Base-by-base conservation (phyloP, 2,329 filamentous ascomycete species). In the Mariannaea elegans region DNA sequence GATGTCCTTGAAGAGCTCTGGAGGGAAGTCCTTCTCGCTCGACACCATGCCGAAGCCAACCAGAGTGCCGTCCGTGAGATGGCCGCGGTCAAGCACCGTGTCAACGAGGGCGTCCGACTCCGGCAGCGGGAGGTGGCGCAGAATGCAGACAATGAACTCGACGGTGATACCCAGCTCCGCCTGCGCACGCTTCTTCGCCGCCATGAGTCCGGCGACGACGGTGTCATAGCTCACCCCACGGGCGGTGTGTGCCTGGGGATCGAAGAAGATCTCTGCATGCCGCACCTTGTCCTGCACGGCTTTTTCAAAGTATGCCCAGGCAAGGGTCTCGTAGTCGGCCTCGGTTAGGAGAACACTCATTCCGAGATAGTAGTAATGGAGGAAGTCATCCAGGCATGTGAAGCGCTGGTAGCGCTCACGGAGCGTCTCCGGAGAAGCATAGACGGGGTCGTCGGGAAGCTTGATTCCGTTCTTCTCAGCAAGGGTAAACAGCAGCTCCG, bases 231-330 rank as follows among this genome's bases (percentile, higher is more conserved):
- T 65, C 3, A 94, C 77, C 5, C 88, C 88, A 16, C 90, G 83
- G 12, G 76, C 77, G 4, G 86, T 83, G 74, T 94, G 91, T 1
- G 89, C 90, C 75, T 94, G 90, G 2, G 91, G 90, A 73, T 94
- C 91, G 77, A 94, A 93, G 78, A 93, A 94, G 64, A 93, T 83
- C 74, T 94, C 91, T 13, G 89, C 89, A 71, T 94, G 90, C 47
- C 85, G 81, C 2, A 93, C 87, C 34, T 86, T 86, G 62, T 92
- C 87, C 2, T 77, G 76, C 29, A 86, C 81, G 2, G 89, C 90
- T 58, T 83, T 85, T 29, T 80, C 71, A 73, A 93, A 90, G 77
- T 94, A 94, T 62, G 85, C 84, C 80, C 86, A 90, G 5, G 89
- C 90, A 10, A 94, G 81, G 52, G 84, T 84, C 72, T 91, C 88